Percentiles rank a stretch among this genome's conserved stretches.
Evolutionary conservation across 2,329 filamentous ascomycete genomes (phyloP).

Genomic region (Fusarium sp.): DNA sequence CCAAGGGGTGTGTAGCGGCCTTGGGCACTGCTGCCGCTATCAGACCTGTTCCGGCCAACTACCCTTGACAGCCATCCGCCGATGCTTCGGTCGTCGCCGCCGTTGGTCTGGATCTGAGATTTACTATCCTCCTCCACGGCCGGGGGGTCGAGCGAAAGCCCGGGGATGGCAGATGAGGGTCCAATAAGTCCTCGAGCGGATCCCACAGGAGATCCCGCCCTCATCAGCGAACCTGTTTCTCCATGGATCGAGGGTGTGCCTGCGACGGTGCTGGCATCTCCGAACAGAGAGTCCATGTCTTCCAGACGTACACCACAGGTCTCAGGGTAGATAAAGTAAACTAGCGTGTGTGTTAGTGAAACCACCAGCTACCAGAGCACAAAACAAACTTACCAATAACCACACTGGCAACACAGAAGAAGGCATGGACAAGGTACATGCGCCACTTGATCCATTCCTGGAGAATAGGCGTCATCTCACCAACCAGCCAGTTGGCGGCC

Average conservation of each 20-base stretch:
- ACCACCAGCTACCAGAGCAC: constrained; percentile 35
- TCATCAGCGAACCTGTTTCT: constrained; percentile 87
- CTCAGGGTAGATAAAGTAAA: constrained; percentile 98
- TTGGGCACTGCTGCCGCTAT: constrained; percentile 57
- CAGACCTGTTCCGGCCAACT: constrained; percentile 57
- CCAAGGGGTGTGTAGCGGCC: constrained; percentile 61
- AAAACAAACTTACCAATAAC: constrained; percentile 85
- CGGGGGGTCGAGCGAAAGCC: constrained; percentile 86
- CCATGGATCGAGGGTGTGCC: constrained; percentile 82
- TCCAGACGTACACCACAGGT: constrained; percentile 95
- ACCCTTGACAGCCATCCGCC: constrained; percentile 66
- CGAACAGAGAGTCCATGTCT: constrained; percentile 96
- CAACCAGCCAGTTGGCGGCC: constrained; percentile 98
- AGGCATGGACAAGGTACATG: constrained; percentile 94
- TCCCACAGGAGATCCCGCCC: constrained; percentile 79
- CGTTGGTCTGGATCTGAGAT: constrained; percentile 54
- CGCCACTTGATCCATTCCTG: constrained; percentile 96
- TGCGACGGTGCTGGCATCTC: constrained; percentile 88
- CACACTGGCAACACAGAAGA: constrained; percentile 96
- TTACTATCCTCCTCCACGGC: constrained; percentile 69
- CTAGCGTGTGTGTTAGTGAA: constrained; percentile 63
- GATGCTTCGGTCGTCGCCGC: constrained; percentile 60
- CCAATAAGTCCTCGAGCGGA: constrained; percentile 77
- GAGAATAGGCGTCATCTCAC: constrained; percentile 93
- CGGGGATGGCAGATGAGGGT: constrained; percentile 80